Evolutionary conservation across 1,284 basidiomycete genomes (phyloP).

Genomic region (Cronartium quercuum): DNA sequence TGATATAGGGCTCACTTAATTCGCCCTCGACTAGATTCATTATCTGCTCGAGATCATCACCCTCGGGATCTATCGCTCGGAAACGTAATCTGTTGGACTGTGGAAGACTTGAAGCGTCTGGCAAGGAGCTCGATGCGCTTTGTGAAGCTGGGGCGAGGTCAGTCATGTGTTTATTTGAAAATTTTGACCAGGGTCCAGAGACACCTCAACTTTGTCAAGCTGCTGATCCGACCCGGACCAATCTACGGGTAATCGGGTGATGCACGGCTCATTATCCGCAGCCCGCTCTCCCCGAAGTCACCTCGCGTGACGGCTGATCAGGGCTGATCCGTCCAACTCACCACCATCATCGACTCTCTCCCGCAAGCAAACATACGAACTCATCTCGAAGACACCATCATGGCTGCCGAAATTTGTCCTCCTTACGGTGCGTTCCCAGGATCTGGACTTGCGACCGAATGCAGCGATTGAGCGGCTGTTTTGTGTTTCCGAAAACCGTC

Average conservation of each 20-base stretch:
- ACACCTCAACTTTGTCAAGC: too few relatives aligned
- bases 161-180: too few relatives aligned
- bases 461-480: not conserved
- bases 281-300: not conserved
- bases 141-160: too few relatives aligned
- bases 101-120: not conserved
- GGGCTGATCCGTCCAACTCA: not conserved
- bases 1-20: slow-evolving; percentile 90
- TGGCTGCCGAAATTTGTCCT: slow-evolving; percentile 1
- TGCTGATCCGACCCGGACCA: too few relatives aligned
- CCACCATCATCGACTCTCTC: not conserved
- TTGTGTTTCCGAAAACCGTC: not conserved
- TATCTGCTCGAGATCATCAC: slow-evolving; percentile 48
- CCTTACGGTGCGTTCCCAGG: not conserved
- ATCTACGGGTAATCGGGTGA: too few relatives aligned
- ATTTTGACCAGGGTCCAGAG: too few relatives aligned
- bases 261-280: not conserved
- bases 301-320: too few relatives aligned
- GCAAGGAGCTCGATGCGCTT: too few relatives aligned
- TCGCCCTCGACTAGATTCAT: slow-evolving; percentile 83
- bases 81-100: not conserved
- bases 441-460: not conserved
- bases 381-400: not conserved
- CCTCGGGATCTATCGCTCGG: slow-evolving; percentile 9
- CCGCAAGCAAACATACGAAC: not conserved